These are phyloP conservation scores for Fabrea salina DNA, from an alignment of 169 alveolate genomes.

Conservation along the genomic window DNA sequence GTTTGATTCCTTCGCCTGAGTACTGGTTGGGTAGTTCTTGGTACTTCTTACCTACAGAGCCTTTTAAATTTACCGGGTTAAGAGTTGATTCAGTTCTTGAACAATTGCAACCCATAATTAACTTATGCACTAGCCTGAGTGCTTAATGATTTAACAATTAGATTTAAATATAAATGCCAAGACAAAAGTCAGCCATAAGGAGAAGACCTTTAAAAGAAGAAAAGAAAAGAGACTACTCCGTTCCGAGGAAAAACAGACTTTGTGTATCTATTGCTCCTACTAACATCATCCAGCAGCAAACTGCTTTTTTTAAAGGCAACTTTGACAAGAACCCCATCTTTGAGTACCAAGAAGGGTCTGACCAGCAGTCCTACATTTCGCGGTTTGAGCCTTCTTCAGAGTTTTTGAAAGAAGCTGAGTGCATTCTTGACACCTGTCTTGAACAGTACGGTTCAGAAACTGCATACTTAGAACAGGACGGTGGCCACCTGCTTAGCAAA, in stretches of 20 bases:
- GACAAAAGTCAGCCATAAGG: background rate
- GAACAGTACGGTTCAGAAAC: conserved; percentile 33
- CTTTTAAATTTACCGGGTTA: background rate
- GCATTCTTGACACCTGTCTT: conserved; percentile 44
- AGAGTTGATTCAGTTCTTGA: background rate
- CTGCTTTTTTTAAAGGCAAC: conserved; percentile 37
- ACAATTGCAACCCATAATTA: conserved; percentile 22
- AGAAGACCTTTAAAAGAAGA: background rate
- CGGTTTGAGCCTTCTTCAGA: conserved; percentile 33
- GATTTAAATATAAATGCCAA: too few species aligned
- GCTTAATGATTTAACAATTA: too few species aligned
- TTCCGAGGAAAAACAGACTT: background rate
- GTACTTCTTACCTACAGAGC: conserved; percentile 5
- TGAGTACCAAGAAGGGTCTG: conserved; percentile 35
- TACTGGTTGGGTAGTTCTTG: conserved; percentile 24
- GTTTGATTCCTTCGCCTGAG: conserved; percentile 25
- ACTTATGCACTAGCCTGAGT: too few species aligned
- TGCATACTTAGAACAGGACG: conserved; percentile 34
- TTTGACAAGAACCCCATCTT: conserved; percentile 44
- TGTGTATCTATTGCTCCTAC: conserved; percentile 17
- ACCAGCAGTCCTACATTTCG: conserved; percentile 6
- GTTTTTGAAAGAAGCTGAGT: conserved; percentile 35
- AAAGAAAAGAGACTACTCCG: background rate
- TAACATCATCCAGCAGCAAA: conserved; percentile 40
- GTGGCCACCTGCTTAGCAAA: conserved; percentile 37